Base-by-base conservation (phyloP, 441 rosid genomes). In the Dalechampia spathulata region DNA sequence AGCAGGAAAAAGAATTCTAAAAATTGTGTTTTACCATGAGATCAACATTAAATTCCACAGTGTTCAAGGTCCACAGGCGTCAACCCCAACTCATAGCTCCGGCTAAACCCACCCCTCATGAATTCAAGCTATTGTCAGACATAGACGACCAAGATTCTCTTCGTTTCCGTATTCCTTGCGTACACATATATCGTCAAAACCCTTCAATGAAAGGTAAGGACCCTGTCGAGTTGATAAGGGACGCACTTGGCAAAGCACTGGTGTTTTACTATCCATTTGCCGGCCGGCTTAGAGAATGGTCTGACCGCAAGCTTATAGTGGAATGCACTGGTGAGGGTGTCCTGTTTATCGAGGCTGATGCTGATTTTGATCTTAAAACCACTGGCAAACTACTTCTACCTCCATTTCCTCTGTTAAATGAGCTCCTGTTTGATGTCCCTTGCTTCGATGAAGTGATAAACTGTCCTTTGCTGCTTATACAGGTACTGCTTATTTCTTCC, bases 191-290 rank as follows among this genome's bases (percentile, higher is more conserved):
- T 36, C 58, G 30, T 0, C 1, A 55, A 4, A 9, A 52, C 7
- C 78, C 71, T 15, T 59, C 66, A 2, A 62, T 67, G 72, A 5
- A 43, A 52, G 61, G 60, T 37, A 63, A 59, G 15, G 86, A 78
- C 43, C 81, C 83, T 0, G 75, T 25, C 1, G 37, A 51, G 38
- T 55, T 72, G 5, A 59, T 81, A 2, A 56, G 57, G 8, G 62
- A 62, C 4, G 79, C 80, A 34, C 41, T 81, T 7, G 80, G 70
- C 1, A 6, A 74, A 15, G 13, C 82, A 2, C 64, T 81, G 0
- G 84, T 78, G 34, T 70, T 48, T 27, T 81, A 81, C 53, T 74
- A 81, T 15, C 81, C 86, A 0, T 72, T 76, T 37, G 78, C 82
- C 0, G 82, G 82, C 7, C 50, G 83, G 50, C 61, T 76, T 3